These are phyloP conservation scores for Fusarium graminum DNA, from an alignment of 2,329 filamentous ascomycete species.

Conservation along the genomic window DNA sequence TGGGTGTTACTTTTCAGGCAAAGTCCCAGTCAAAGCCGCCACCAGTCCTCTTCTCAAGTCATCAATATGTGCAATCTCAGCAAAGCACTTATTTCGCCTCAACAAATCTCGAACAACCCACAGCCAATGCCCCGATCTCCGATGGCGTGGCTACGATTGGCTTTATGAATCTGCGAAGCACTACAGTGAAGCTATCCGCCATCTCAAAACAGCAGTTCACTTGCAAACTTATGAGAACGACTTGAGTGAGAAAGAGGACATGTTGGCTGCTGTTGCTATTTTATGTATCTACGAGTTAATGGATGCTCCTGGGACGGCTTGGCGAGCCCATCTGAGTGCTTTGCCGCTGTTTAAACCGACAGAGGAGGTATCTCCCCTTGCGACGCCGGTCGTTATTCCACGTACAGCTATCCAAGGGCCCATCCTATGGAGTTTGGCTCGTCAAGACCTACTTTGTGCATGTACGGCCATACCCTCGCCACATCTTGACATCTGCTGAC, in stretches of 20 bases:
- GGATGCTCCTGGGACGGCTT: conserved; percentile 73
- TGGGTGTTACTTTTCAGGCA: conserved; percentile 42
- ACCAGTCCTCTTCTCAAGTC: conserved; percentile 35
- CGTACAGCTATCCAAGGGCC: conserved; percentile 41
- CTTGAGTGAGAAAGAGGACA: conserved; percentile 52
- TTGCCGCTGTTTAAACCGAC: conserved; percentile 71
- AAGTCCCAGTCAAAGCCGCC: conserved; percentile 44
- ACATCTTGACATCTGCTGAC: neutral
- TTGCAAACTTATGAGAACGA: conserved; percentile 57
- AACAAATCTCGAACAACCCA: neutral
- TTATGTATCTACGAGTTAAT: conserved; percentile 76
- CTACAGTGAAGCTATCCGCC: conserved; percentile 41
- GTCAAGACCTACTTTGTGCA: conserved; percentile 42
- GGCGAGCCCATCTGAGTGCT: conserved; percentile 74
- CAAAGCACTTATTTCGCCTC: conserved; percentile 35
- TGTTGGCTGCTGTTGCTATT: conserved; percentile 74
- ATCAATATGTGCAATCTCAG: conserved; percentile 40
- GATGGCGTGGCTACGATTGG: conserved; percentile 33
- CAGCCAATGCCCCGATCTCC: accelerated
- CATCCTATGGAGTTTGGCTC: conserved; percentile 45
- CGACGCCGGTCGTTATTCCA: conserved; percentile 34
- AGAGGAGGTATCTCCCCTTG: conserved; percentile 37
- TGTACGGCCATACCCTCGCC: neutral
- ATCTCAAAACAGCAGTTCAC: conserved; percentile 35
- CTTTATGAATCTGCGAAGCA: conserved; percentile 41